A percentile compares a stretch with the other conserved stretches of the same genome.
phyloP scores from a whole-genome alignment of 2,329 filamentous ascomycete species.

The Trichophyton rubrum region DNA sequence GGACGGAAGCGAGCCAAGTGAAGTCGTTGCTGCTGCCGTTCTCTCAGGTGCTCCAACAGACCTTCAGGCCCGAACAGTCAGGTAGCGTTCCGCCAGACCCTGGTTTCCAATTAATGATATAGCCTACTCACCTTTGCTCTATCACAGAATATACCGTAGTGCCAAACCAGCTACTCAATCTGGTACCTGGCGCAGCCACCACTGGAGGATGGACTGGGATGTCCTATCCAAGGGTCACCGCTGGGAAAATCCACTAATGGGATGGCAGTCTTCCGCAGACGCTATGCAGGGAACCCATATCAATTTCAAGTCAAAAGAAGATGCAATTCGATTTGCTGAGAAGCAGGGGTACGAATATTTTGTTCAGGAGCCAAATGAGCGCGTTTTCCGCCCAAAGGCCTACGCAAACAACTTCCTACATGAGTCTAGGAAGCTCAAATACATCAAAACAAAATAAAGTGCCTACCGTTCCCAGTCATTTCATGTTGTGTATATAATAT shows the following conservation, averaged over 20 bases:
- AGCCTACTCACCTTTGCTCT: conserved; percentile 9
- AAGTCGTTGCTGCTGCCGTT: conserved; percentile 65
- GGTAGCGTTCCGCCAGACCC: conserved; percentile 45
- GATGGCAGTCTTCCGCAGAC: conserved; percentile 94
- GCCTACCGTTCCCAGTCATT: conserved; percentile 14
- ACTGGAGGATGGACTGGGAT: conserved; percentile 99
- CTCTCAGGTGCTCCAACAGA: conserved; percentile 88
- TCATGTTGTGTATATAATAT: conserved; percentile 9
- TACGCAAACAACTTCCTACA: conserved; percentile 96
- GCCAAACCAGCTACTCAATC: conserved; percentile 94
- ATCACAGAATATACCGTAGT: conserved; percentile 71
- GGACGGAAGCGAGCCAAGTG: conserved; percentile 73
- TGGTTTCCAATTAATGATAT: background rate
- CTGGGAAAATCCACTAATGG: conserved; percentile 98
- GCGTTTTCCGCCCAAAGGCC: conserved; percentile 76
- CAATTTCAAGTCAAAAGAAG: conserved; percentile 84
- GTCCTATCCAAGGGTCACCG: conserved; percentile 80
- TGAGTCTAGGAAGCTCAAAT: conserved; percentile 74
- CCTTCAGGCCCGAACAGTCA: conserved; percentile 82
- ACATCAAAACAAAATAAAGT: conserved; percentile 63
- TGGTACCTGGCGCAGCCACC: conserved; percentile 67
- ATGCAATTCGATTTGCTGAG: conserved; percentile 87
- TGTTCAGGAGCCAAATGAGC: conserved; percentile 88
- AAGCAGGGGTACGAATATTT: conserved; percentile 99
- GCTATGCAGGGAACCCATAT: conserved; percentile 88